Evolutionary conservation across 2,329 filamentous ascomycete genomes (phyloP).

Genomic region (Metarhizium album): DNA sequence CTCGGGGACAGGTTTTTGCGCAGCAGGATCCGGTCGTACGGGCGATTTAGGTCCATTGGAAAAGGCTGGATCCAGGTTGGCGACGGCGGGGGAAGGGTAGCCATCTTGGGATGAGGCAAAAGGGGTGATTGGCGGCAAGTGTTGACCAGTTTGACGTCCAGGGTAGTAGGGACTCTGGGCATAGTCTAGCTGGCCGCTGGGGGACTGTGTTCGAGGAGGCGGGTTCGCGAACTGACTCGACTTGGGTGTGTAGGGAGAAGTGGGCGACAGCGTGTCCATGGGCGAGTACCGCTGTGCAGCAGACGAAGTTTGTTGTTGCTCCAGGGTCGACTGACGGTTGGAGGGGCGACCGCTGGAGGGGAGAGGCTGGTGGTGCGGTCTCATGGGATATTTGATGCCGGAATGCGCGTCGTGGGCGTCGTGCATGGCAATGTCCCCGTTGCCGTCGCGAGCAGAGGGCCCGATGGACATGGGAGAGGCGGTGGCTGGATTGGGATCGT

Average conservation of each 20-base stretch:
- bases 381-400: slow-evolving; percentile 75
- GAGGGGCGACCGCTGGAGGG: slow-evolving; percentile 39
- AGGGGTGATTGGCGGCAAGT: slow-evolving; percentile 63
- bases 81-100: slow-evolving; percentile 62
- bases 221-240: slow-evolving; percentile 45
- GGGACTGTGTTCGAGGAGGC: slow-evolving; percentile 60
- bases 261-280: slow-evolving; percentile 80
- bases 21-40: slow-evolving; percentile 38
- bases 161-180: slow-evolving; percentile 48
- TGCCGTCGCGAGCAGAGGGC: slow-evolving; percentile 56
- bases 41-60: slow-evolving; percentile 47
- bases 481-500: slow-evolving; percentile 33
- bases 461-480: slow-evolving; percentile 39
- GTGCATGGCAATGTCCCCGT: slow-evolving; percentile 76
- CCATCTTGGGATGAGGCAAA: slow-evolving; percentile 58
- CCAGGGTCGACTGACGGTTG: slow-evolving; percentile 59
- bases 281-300: slow-evolving; percentile 90
- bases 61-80: slow-evolving; percentile 59
- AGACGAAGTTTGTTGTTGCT: slow-evolving; percentile 50
- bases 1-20: slow-evolving; percentile 63
- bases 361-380: slow-evolving; percentile 68
- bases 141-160: slow-evolving; percentile 41
- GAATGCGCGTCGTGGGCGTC: slow-evolving; percentile 75
- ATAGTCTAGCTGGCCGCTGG: slow-evolving; percentile 57
- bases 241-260: slow-evolving; percentile 63